phyloP scores from a whole-genome alignment of 108 stramenopile genomes.

The Fistulifera solaris region DNA sequence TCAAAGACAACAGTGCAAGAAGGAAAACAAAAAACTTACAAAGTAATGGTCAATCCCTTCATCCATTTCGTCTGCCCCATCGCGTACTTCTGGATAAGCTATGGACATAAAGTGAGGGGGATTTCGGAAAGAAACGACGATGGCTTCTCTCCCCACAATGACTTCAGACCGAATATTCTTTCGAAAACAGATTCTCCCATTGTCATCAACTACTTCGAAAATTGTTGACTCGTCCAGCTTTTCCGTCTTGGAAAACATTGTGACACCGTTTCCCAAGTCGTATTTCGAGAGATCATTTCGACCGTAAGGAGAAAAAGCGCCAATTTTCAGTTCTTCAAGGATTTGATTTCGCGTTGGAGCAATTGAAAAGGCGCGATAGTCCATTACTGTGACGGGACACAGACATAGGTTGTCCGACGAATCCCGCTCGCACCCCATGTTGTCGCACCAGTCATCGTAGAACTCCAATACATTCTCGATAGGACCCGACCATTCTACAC shows the following conservation, averaged over 20 bases:
- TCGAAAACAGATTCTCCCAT: conserved; percentile 6
- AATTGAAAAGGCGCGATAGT: conserved; percentile 26
- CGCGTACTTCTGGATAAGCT: conserved; percentile 30
- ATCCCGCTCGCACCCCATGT: no score
- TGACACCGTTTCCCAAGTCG: no score
- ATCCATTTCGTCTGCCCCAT: conserved; percentile 57
- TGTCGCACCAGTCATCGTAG: no score
- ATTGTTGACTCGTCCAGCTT: conserved; percentile 1
- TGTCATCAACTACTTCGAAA: conserved; percentile 10
- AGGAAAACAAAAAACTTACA: no score
- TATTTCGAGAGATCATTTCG: background rate
- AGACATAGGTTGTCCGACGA: conserved; percentile 2
- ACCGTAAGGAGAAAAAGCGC: conserved; percentile 18
- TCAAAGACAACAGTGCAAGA: no score
- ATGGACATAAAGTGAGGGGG: conserved; percentile 37
- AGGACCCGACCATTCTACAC: conserved; percentile 14
- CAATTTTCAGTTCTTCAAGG: conserved; percentile 23
- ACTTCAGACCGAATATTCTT: conserved; percentile 21
- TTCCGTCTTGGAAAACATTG: no score
- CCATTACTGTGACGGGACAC: conserved; percentile 27
- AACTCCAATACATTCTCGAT: background rate
- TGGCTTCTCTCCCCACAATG: background rate
- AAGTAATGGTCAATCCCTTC: conserved; percentile 57
- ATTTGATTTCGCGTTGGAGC: conserved; percentile 6
- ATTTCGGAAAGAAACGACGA: conserved; percentile 3